phyloP scores from a whole-genome alignment of 345 rosid species.

The Lagerstroemia speciosa region DNA sequence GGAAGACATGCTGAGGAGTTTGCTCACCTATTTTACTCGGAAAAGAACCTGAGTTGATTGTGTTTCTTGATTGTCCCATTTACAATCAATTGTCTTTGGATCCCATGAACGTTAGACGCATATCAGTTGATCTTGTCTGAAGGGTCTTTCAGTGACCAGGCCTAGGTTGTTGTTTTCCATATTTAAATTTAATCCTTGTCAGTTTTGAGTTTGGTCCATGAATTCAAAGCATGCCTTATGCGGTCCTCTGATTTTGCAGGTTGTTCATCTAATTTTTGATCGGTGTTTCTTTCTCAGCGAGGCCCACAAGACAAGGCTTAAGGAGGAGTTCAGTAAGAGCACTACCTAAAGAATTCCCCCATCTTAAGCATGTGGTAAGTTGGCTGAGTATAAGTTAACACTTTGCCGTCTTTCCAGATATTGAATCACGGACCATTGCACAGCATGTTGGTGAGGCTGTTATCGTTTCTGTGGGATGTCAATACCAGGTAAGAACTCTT shows the following conservation, averaged over 20 bases:
- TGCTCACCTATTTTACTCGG: conserved; percentile 20
- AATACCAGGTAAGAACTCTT: conserved; percentile 71
- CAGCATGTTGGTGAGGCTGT: conserved; percentile 95
- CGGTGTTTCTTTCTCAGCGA: conserved; percentile 68
- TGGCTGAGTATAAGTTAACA: neutral
- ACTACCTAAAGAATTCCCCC: neutral
- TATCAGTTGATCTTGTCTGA: neutral
- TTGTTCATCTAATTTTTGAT: conserved; percentile 69
- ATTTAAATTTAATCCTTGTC: no score
- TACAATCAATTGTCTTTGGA: neutral
- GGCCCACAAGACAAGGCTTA: conserved; percentile 63
- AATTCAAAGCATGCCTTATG: neutral
- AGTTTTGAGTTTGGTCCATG: neutral
- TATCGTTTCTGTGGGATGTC: conserved; percentile 84
- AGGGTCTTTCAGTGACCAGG: no score
- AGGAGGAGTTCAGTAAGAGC: conserved; percentile 71
- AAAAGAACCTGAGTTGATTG: conserved; percentile 41
- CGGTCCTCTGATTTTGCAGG: conserved; percentile 28
- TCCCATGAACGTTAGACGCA: neutral
- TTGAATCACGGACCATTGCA: conserved; percentile 89
- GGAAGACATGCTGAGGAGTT: conserved; percentile 54
- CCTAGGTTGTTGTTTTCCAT: neutral
- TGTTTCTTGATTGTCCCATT: neutral
- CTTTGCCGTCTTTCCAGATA: conserved; percentile 29
- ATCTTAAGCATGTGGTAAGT: neutral